Evolutionary conservation across 2,329 filamentous ascomycete genomes (phyloP).

Genomic region (Cladophialophora carrionii): DNA sequence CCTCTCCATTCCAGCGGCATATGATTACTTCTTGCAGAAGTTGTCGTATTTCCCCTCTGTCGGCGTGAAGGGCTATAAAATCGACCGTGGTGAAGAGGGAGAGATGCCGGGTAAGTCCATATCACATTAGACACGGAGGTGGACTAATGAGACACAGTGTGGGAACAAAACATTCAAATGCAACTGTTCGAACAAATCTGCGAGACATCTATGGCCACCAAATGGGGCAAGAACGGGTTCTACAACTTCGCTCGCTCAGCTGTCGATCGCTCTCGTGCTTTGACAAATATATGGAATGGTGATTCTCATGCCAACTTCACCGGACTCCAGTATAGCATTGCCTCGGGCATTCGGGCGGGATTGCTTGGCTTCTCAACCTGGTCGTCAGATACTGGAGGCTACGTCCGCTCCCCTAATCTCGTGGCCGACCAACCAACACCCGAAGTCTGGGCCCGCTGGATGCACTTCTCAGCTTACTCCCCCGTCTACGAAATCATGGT

Average conservation of each 20-base stretch:
- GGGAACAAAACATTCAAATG: constrained; percentile 17
- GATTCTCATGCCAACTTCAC: constrained; percentile 17
- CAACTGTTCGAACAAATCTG: constrained; percentile 14
- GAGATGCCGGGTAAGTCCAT: constrained; percentile 12
- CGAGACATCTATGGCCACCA: constrained; percentile 9
- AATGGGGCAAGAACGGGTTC: constrained; percentile 16
- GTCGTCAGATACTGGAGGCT: constrained; percentile 15
- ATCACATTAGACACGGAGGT: not conserved
- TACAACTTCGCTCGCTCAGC: constrained; percentile 13
- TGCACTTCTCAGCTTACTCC: constrained; percentile 12
- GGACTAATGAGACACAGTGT: not conserved
- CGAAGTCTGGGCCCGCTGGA: constrained; percentile 12
- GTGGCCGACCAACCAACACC: constrained; percentile 6
- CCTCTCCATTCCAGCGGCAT: constrained; percentile 12
- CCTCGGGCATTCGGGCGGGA: constrained; percentile 9
- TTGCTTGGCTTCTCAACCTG: constrained; percentile 14
- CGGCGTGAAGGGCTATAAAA: constrained; percentile 12
- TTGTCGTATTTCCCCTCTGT: constrained; percentile 11
- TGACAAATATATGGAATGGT: constrained; percentile 15
- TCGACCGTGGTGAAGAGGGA: constrained; percentile 12
- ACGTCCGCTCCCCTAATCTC: constrained; percentile 11
- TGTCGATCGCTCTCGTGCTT: constrained; percentile 8
- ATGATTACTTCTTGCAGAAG: constrained; percentile 12
- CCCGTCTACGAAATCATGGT: constrained; percentile 17
- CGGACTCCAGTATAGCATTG: constrained; percentile 13